phyloP scores from a whole-genome alignment of 1,284 basidiomycete species.

The Apiotrichum gracile region DNA sequence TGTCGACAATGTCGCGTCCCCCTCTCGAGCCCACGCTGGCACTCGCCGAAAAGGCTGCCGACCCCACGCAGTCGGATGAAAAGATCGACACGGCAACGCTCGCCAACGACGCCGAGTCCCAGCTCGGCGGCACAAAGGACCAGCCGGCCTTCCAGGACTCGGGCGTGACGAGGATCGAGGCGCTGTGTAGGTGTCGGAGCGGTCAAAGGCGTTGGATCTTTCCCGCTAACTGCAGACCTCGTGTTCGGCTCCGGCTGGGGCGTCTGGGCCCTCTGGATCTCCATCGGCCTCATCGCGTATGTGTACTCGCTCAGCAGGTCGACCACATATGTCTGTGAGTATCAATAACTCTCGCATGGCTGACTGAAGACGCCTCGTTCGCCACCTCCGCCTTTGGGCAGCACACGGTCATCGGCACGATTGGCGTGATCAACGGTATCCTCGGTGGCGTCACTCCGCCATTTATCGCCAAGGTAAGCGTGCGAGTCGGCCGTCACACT shows the following conservation, averaged over 20 bases:
- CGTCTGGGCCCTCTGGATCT: background rate
- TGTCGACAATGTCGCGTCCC: too few relatives aligned
- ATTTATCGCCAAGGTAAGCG: slow-evolving; percentile 38
- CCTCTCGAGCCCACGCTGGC: too few relatives aligned
- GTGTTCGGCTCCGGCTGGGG: background rate
- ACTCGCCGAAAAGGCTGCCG: too few relatives aligned
- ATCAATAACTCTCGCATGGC: background rate
- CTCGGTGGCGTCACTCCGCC: slow-evolving; percentile 36
- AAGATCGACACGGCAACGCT: too few relatives aligned
- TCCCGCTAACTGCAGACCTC: background rate
- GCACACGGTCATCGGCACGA: slow-evolving; percentile 36
- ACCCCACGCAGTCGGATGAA: too few relatives aligned
- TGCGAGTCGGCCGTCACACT: background rate
- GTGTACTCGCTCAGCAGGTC: slow-evolving; percentile 21
- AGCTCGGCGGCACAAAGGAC: background rate
- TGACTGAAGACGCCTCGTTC: slow-evolving; percentile 20
- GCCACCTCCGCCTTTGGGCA: slow-evolving; percentile 36
- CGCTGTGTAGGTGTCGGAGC: background rate
- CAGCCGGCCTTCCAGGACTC: background rate
- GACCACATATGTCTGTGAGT: slow-evolving; percentile 25
- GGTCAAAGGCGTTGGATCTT: background rate
- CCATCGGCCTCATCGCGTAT: slow-evolving; percentile 26
- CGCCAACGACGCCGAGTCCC: too few relatives aligned
- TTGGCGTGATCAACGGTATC: slow-evolving; percentile 31
- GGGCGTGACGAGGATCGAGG: background rate